Conservation (phyloP, 2,329 filamentous ascomycete species). For the Aspergillus sp. region DNA sequence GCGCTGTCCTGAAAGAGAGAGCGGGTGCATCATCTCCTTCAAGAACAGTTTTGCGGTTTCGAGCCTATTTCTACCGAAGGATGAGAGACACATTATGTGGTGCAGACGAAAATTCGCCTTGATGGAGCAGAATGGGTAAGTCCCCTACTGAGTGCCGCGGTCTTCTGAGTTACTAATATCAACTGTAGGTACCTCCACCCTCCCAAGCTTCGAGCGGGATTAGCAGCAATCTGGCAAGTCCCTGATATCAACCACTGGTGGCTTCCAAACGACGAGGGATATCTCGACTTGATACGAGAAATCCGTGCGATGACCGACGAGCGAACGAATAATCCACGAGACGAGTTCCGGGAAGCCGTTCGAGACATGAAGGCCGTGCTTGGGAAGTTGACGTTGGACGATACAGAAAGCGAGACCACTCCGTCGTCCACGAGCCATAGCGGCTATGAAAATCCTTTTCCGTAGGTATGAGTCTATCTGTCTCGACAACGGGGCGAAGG, state of each 20-base stretch:
- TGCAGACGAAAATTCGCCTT: constrained; percentile 66
- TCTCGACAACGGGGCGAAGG: no score
- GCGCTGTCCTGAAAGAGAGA: constrained; percentile 59
- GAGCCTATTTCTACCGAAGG: constrained; percentile 68
- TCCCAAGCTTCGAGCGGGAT: constrained; percentile 59
- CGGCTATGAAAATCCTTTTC: constrained; percentile 5
- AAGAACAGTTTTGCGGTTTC: constrained; percentile 71
- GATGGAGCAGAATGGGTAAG: constrained; percentile 68
- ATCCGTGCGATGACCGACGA: constrained; percentile 77
- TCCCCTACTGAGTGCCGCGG: constrained; percentile 1
- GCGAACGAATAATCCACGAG: constrained; percentile 49
- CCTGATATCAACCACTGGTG: constrained; percentile 72
- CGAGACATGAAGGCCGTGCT: constrained; percentile 69
- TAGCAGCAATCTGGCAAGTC: constrained; percentile 67
- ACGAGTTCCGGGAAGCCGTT: constrained; percentile 52
- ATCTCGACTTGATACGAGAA: constrained; percentile 61
- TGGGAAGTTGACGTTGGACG: constrained; percentile 49
- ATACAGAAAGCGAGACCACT: constrained; percentile 23
- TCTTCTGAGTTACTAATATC: constrained; percentile 1
- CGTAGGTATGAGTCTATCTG: no score
- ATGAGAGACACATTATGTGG: constrained; percentile 67
- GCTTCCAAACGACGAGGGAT: constrained; percentile 73
- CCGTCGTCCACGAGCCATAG: constrained; percentile 10
- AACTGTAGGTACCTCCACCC: constrained; percentile 75
- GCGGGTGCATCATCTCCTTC: constrained; percentile 60